Conservation (phyloP, 148 eudicot genomes). For the Nepenthes gracilis region DNA sequence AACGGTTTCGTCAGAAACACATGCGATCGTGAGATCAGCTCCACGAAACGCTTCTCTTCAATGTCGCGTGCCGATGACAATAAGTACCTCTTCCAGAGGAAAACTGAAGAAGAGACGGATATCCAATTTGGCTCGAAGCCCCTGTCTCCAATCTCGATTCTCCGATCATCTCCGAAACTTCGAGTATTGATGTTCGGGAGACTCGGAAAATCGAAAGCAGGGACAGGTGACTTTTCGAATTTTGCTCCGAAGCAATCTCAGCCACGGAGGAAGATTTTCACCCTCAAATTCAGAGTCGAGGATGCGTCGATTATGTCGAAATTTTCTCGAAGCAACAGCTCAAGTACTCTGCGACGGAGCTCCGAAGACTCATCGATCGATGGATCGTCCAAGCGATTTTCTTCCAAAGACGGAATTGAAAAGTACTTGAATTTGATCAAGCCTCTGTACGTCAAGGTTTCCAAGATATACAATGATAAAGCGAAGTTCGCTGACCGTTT, state of each 20-base stretch:
- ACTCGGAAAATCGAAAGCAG: not conserved
- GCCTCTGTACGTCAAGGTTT: conserved; percentile 14
- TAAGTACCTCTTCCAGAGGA: not conserved
- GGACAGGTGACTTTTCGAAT: conserved; percentile 6
- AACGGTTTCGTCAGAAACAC: no score
- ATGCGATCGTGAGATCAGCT: not conserved
- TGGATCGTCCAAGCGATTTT: conserved; percentile 19
- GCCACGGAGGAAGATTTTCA: conserved; percentile 8
- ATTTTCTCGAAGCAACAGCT: conserved; percentile 12
- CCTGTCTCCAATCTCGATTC: conserved; percentile 29
- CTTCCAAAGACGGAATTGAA: conserved; percentile 14
- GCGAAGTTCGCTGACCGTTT: not conserved
- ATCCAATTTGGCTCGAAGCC: conserved; percentile 12
- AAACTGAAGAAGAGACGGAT: not conserved
- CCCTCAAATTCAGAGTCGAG: conserved; percentile 25
- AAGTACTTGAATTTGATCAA: conserved; percentile 21
- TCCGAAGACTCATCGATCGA: not conserved
- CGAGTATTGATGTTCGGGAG: conserved; percentile 27
- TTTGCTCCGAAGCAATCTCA: not conserved
- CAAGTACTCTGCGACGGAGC: conserved; percentile 1
- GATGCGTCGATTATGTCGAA: conserved; percentile 22
- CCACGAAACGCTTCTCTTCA: not conserved
- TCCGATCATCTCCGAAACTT: conserved; percentile 24
- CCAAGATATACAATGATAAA: conserved; percentile 8
- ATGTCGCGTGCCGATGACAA: not conserved